Evolutionary conservation across 768 basidiomycete genomes (phyloP), one percentile per base, ranked within the genome.

Genomic region (Leucosporidium scottii): DNA sequence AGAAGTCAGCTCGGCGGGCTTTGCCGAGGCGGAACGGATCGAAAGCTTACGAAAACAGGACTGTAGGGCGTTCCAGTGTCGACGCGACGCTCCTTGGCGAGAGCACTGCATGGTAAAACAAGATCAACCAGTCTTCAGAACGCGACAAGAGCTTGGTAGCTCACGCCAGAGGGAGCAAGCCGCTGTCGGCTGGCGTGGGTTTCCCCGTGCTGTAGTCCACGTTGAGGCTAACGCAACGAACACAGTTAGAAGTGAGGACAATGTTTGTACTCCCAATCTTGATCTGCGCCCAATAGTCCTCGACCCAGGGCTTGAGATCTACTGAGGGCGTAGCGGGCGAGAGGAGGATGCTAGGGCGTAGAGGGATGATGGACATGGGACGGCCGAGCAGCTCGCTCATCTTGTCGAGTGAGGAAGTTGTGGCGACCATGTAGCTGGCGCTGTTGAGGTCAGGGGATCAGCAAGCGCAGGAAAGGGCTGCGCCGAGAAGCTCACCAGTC

Each of bases 121-220:
- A 0, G 17, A 6, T 49, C 18, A 49, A 27, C 27, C 17, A 18
- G n/a, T 4, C 17, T 10, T 31, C 25, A 34, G 4, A 25, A 18
- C 28, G 13, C 21, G 20, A n/a, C 17, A 9, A 21, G 20, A 12
- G 34, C 3, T 27, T 2, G 13, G 3, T 13, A 17, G 51, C 63
- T 56, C n/a, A 64, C 63, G 48, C 47, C 5, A 65, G 58, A 5
- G 64, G 64, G 1, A 65, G 50, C 9, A 36, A 30, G 1, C 18
- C 51, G 0, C 64, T 58, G 21, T 59, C 64, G 27, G 53, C 31
- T 3, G 48, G 57, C 34, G 30, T 30, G 9, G 53, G 27, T 13
- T 65, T 59, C 5, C 64, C 64, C 1, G 57, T 53, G 25, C 30
- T 28, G 25, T 65, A 65, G 50, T 65, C 64, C 36, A 65, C 59